These are phyloP conservation scores for Aspergillus affinis DNA, from an alignment of 495 filamentous ascomycete genomes.

Conservation along the genomic window DNA sequence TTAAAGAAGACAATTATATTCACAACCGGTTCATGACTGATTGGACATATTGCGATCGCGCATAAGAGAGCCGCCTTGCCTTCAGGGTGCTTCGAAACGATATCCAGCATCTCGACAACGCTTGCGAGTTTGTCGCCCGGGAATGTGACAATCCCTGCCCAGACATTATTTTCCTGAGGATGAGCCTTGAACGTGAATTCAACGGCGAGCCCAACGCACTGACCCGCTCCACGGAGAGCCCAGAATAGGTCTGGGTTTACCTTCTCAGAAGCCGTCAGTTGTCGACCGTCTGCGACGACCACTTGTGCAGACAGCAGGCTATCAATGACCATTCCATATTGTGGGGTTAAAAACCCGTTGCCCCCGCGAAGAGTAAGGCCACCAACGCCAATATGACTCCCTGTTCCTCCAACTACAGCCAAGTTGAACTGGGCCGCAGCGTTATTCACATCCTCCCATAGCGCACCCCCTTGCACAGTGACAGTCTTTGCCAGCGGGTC, in stretches of 20 bases:
- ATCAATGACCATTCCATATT: conserved; percentile 6
- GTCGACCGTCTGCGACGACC: conserved; percentile 1
- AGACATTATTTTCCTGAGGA: conserved; percentile 1
- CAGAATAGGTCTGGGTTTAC: conserved; percentile 1
- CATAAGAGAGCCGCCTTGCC: neutral
- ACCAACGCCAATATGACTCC: conserved; percentile 1
- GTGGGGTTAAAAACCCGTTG: conserved; percentile 2
- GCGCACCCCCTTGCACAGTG: conserved; percentile 2
- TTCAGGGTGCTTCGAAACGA: neutral
- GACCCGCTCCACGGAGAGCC: conserved; percentile 3
- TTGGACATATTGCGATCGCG: neutral
- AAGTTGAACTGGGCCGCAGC: neutral
- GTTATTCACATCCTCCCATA: conserved; percentile 6
- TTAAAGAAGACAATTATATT: conserved; percentile 2
- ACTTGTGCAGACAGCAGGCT: neutral
- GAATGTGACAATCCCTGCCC: neutral
- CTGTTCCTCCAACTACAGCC: conserved; percentile 3
- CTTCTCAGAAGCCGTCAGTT: neutral
- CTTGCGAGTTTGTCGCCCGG: neutral
- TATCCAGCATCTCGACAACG: neutral
- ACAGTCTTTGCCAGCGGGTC: neutral
- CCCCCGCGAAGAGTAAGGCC: conserved; percentile 4
- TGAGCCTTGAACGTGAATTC: conserved; percentile 7
- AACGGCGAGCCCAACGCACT: neutral
- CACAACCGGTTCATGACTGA: neutral